Conservation (phyloP, 192 early-diverging fungal species). For the Mortierella antarctica region DNA sequence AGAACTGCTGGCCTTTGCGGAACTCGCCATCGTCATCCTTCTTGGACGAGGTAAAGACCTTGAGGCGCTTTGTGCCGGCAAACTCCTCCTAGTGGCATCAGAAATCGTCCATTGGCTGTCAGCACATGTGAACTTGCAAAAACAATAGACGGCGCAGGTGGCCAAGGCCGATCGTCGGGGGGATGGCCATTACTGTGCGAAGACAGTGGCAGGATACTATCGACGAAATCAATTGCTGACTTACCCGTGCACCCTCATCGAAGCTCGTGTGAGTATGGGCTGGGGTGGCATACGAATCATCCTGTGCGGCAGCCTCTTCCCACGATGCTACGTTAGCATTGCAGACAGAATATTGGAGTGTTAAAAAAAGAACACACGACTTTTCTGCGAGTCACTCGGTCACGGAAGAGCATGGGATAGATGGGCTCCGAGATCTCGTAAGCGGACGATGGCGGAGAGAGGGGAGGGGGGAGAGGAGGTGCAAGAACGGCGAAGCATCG, state of each 20-base stretch:
- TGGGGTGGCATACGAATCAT: conserved; percentile 39
- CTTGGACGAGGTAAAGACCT: conserved; percentile 49
- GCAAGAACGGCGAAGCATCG: background rate
- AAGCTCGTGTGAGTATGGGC: conserved; percentile 46
- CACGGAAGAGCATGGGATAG: background rate
- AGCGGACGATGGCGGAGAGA: background rate
- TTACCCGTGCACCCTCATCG: conserved; percentile 42
- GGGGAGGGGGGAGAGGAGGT: conserved; percentile 1
- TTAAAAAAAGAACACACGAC: background rate
- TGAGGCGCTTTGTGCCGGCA: conserved; percentile 26
- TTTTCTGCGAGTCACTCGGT: no score
- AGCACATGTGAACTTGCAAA: background rate
- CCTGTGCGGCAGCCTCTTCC: conserved; percentile 32
- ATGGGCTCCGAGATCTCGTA: no score
- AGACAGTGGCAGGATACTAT: background rate
- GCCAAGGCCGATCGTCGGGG: background rate
- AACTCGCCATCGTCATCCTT: conserved; percentile 54
- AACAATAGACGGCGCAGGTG: background rate
- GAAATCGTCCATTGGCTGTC: background rate
- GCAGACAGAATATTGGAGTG: background rate
- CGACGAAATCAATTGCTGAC: background rate
- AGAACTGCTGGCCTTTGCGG: conserved; percentile 54
- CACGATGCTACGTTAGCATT: conserved; percentile 25
- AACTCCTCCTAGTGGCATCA: conserved; percentile 19
- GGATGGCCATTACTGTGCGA: background rate